phyloP scores from a whole-genome alignment of 371 early-diverging fungal genomes.

The Mortierella sp. region DNA sequence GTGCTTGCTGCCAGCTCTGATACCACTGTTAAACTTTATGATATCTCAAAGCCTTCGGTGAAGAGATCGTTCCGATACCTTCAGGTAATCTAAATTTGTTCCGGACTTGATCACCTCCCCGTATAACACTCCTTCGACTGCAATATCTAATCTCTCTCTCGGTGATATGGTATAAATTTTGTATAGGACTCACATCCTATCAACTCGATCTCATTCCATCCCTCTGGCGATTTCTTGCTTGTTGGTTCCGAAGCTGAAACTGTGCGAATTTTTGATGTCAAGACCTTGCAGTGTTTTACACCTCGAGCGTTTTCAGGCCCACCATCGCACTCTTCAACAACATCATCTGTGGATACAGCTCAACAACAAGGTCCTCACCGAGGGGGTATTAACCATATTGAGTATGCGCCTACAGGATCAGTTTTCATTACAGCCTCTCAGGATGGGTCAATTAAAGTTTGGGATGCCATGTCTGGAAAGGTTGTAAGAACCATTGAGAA shows the following conservation, averaged over 20 bases:
- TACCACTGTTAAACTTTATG: slow-evolving; percentile 91
- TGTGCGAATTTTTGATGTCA: slow-evolving; percentile 88
- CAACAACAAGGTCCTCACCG: slow-evolving; percentile 67
- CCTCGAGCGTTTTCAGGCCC: slow-evolving; percentile 59
- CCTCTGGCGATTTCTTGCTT: slow-evolving; percentile 49
- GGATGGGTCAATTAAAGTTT: slow-evolving; percentile 91
- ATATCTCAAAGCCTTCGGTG: slow-evolving; percentile 82
- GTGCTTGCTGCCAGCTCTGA: slow-evolving; percentile 91
- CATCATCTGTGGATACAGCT: slow-evolving; percentile 4
- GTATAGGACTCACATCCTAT: slow-evolving; percentile 46
- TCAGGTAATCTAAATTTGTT: slow-evolving; percentile 64
- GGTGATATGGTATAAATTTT: neutral
- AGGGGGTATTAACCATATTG: slow-evolving; percentile 78
- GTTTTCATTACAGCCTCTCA: slow-evolving; percentile 80
- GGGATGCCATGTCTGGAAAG: slow-evolving; percentile 85
- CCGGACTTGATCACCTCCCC: neutral
- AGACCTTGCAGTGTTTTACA: slow-evolving; percentile 83
- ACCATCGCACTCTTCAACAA: slow-evolving; percentile 13
- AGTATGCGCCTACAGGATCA: slow-evolving; percentile 79
- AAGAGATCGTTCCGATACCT: slow-evolving; percentile 90
- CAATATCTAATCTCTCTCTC: neutral
- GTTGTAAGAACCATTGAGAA: slow-evolving; percentile 76
- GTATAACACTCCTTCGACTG: too few species aligned
- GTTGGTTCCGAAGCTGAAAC: slow-evolving; percentile 81
- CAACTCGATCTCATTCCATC: slow-evolving; percentile 48